A percentile compares a stretch with the other conserved stretches of the same genome.
These are phyloP conservation scores for Boeremia exigua DNA, from an alignment of 2,329 filamentous ascomycete species.

Conservation along the genomic window DNA sequence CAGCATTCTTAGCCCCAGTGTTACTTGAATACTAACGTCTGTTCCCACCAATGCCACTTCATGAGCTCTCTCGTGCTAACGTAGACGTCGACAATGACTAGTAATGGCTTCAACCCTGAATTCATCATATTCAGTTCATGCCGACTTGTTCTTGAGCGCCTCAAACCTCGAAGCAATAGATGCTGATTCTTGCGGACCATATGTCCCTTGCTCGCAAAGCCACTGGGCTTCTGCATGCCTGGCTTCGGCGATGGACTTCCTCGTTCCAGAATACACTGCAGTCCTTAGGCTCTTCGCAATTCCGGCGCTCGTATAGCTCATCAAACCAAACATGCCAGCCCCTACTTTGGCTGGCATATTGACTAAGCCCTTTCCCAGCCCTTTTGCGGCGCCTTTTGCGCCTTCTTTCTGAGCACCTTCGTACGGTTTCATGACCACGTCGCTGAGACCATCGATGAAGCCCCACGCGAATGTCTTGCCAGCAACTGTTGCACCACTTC, in stretches of 20 bases:
- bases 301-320: conserved; percentile 52
- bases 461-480: conserved; percentile 75
- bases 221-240: conserved; percentile 13
- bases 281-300: conserved; percentile 51
- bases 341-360: conserved; percentile 18
- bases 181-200: not conserved
- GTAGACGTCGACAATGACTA: no score
- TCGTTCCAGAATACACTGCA: conserved; percentile 7
- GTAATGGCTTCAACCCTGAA: no score
- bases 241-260: conserved; percentile 13
- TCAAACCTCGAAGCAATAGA: not conserved
- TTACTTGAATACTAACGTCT: no score
- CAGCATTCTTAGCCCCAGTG: no score
- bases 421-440: conserved; percentile 75
- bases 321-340: conserved; percentile 22
- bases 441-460: conserved; percentile 77
- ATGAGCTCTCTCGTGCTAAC: no score
- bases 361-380: conserved; percentile 41
- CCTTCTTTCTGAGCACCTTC: conserved; percentile 68
- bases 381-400: conserved; percentile 60
- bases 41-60: no score
- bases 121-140: no score
- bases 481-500: conserved; percentile 74
- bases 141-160: not conserved
- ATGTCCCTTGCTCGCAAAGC: conserved; percentile 5